A percentile compares a stretch with the other conserved stretches of the same genome.
Conservation (phyloP, 2,329 filamentous ascomycete species). For the Cryphonectria naterciae region DNA sequence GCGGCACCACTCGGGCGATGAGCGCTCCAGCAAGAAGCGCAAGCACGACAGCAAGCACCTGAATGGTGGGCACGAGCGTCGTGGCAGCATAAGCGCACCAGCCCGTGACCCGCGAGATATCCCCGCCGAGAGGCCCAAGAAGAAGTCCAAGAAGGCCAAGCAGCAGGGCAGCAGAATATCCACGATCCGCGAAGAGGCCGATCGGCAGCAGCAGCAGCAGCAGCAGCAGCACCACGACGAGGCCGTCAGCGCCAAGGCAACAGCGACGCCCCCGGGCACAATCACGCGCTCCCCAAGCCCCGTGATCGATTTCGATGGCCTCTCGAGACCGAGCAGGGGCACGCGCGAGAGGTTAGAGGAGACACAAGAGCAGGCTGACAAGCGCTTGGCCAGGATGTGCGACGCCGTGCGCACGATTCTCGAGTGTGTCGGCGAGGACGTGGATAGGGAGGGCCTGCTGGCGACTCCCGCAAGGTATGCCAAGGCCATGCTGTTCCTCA, state of each 20-base stretch:
- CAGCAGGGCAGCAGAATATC: conserved; percentile 16
- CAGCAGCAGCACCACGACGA: conserved; percentile 14
- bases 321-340: conserved; percentile 64
- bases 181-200: conserved; percentile 29
- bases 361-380: conserved; percentile 52
- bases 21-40: conserved; percentile 31
- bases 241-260: conserved; percentile 26
- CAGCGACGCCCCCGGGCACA: conserved; percentile 29
- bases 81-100: conserved; percentile 62
- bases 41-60: conserved; percentile 29
- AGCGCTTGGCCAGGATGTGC: conserved; percentile 61
- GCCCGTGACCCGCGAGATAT: conserved; percentile 65
- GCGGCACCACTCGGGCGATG: conserved; percentile 20
- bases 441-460: conserved; percentile 65
- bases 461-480: conserved; percentile 84
- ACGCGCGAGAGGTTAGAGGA: conserved; percentile 67
- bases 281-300: conserved; percentile 55
- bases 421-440: conserved; percentile 71
- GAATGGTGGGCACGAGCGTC: conserved; percentile 42
- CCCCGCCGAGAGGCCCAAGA: conserved; percentile 47
- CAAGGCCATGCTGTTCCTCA: conserved; percentile 94
- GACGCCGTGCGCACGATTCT: conserved; percentile 68
- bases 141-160: conserved; percentile 23
- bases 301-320: conserved; percentile 64
- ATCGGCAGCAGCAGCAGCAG: neutral